Evolutionary conservation across 371 early-diverging fungal species (phyloP).

Genomic region (Lichtheimia hyalospora): DNA sequence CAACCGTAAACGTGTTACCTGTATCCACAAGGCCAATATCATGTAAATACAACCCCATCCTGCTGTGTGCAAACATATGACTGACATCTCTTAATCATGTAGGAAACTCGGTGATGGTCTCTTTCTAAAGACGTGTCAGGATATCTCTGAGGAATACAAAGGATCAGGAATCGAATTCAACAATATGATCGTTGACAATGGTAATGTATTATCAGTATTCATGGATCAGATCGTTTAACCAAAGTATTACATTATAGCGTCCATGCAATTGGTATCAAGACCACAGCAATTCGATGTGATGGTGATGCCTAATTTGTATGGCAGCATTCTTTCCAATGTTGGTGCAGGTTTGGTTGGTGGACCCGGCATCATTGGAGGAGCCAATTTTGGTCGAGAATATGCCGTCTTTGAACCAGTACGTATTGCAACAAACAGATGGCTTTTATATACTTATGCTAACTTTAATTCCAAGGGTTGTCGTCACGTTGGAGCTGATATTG

Average conservation of each 20-base stretch:
- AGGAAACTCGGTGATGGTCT: slow-evolving; percentile 97
- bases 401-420: slow-evolving; percentile 92
- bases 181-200: slow-evolving; percentile 98
- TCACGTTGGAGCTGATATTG: slow-evolving; percentile 93
- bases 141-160: slow-evolving; percentile 90
- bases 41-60: slow-evolving; percentile 64
- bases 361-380: slow-evolving; percentile 93
- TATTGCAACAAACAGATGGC: neutral
- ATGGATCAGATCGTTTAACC: too few relatives aligned
- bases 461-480: slow-evolving; percentile 69
- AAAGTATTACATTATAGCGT: slow-evolving; percentile 38
- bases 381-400: slow-evolving; percentile 93
- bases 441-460: neutral
- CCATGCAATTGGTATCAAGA: slow-evolving; percentile 96
- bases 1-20: slow-evolving; percentile 96
- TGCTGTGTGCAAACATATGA: neutral
- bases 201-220: too few relatives aligned
- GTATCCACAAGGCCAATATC: slow-evolving; percentile 99
- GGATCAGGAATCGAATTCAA: slow-evolving; percentile 83
- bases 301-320: slow-evolving; percentile 98
- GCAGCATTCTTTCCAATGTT: slow-evolving; percentile 95
- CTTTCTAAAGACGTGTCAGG: slow-evolving; percentile 92
- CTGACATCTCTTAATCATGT: neutral
- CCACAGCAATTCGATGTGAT: slow-evolving; percentile 98
- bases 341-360: slow-evolving; percentile 96